Percentiles rank a stretch among this genome's conserved stretches.
Conservation (phyloP, 169 alveolate genomes). For the Ichthyophthirius multifiliis region DNA sequence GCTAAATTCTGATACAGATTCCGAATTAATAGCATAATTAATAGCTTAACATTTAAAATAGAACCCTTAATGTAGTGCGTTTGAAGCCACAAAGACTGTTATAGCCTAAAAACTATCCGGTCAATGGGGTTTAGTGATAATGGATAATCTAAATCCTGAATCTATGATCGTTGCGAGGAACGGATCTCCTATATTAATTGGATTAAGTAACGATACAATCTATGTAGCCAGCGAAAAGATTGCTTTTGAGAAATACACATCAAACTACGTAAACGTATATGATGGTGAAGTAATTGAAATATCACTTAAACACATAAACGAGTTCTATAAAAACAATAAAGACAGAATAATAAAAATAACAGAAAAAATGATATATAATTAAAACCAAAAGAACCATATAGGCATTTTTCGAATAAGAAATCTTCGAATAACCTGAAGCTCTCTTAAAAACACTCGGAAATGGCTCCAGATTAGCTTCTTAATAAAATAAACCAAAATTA, state of each 20-base stretch:
- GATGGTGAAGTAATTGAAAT: conserved; percentile 90
- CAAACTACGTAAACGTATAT: conserved; percentile 86
- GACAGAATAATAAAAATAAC: conserved; percentile 50
- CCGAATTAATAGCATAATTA: conserved; percentile 96
- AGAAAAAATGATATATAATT: conserved; percentile 78
- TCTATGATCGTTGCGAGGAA: conserved; percentile 89
- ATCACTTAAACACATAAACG: conserved; percentile 46
- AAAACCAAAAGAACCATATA: conserved; percentile 42
- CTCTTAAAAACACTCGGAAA: conserved; percentile 51
- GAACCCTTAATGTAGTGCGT: conserved; percentile 85
- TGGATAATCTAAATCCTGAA: conserved; percentile 87
- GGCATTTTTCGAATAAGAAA: conserved; percentile 44
- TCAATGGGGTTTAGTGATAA: conserved; percentile 94
- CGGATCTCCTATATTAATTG: conserved; percentile 93
- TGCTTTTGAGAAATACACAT: conserved; percentile 92
- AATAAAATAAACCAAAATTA: conserved; percentile 43
- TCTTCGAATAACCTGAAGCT: conserved; percentile 31
- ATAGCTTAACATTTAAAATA: conserved; percentile 89
- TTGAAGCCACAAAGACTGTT: conserved; percentile 34
- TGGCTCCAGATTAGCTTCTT: conserved; percentile 59
- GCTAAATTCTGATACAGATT: conserved; percentile 91
- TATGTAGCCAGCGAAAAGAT: conserved; percentile 93
- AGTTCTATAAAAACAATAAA: conserved; percentile 36
- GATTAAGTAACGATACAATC: conserved; percentile 78
- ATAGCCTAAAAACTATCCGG: conserved; percentile 58